Evolutionary conservation across 805 yeast species (phyloP).

Genomic region (Priceomyces carsonii): DNA sequence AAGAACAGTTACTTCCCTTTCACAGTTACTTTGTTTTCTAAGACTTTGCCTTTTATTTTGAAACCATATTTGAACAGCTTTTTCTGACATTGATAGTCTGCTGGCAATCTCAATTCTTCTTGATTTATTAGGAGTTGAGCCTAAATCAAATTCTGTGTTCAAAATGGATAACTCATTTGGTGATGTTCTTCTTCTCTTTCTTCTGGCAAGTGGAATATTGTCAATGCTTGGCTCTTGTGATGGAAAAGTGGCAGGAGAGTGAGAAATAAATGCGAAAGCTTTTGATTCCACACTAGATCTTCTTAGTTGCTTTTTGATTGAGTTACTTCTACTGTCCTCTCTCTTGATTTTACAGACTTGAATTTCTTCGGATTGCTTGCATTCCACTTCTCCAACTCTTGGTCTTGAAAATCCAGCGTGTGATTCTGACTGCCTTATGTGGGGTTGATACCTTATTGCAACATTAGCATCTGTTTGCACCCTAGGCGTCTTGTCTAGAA

Average conservation of each 20-base stretch:
- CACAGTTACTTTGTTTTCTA: constrained; percentile 47
- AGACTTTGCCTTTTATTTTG: constrained; percentile 90
- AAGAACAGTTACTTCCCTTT: constrained; percentile 42
- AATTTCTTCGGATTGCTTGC: background rate
- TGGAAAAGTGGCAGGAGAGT: constrained; percentile 87
- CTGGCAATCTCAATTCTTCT: constrained; percentile 78
- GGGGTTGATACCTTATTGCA: too few species aligned
- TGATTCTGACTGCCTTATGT: too few species aligned
- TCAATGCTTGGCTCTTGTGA: constrained; percentile 81
- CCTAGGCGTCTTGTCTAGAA: too few species aligned
- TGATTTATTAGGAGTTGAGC: constrained; percentile 78
- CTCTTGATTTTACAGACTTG: constrained; percentile 1
- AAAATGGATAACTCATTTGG: constrained; percentile 81
- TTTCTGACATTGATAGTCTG: constrained; percentile 89
- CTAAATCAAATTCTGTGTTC: constrained; percentile 73
- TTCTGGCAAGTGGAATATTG: constrained; percentile 88
- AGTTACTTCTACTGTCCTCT: background rate
- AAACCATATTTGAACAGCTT: constrained; percentile 98
- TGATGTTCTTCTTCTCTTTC: constrained; percentile 93
- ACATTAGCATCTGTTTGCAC: too few species aligned
- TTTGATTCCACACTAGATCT: constrained; percentile 12
- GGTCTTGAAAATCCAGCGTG: too few species aligned
- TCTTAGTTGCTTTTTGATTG: background rate
- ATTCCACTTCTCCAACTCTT: background rate
- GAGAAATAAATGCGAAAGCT: constrained; percentile 85